Percentiles rank a stretch among this genome's conserved stretches.
These are phyloP conservation scores for Trypanosoma caninum DNA, from an alignment of 208 protist species.

Conservation along the genomic window DNA sequence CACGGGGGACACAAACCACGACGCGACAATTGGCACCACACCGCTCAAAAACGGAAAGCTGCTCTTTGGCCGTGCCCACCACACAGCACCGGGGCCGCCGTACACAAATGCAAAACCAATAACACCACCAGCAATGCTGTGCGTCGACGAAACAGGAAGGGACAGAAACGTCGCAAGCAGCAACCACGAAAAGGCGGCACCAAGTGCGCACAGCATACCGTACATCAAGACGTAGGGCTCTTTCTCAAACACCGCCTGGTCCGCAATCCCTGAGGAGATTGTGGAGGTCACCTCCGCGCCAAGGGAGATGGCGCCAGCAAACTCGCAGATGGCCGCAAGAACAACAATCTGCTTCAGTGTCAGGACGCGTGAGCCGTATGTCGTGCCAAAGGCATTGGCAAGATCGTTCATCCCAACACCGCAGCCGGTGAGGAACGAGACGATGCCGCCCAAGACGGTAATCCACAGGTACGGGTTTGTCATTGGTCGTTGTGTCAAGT, in stretches of 20 bases:
- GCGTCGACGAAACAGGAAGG: constrained; percentile 74
- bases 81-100: constrained; percentile 48
- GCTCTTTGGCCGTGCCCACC: constrained; percentile 47
- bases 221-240: constrained; percentile 83
- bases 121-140: constrained; percentile 78
- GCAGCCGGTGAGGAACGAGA: constrained; percentile 71
- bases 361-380: constrained; percentile 77
- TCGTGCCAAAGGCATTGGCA: constrained; percentile 89
- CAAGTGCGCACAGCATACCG: constrained; percentile 70
- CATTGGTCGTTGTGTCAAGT: constrained; percentile 1
- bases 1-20: constrained; percentile 80
- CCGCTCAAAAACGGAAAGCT: constrained; percentile 74
- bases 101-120: constrained; percentile 82
- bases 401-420: constrained; percentile 91
- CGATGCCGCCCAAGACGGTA: constrained; percentile 60
- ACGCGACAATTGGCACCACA: constrained; percentile 66
- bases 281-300: constrained; percentile 74
- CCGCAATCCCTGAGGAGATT: constrained; percentile 73
- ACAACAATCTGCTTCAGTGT: constrained; percentile 75
- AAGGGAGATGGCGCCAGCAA: constrained; percentile 64
- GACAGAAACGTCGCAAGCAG: constrained; percentile 52
- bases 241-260: constrained; percentile 39
- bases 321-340: constrained; percentile 82
- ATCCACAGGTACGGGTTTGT: constrained; percentile 57
- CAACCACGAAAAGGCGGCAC: constrained; percentile 69